Base-by-base conservation (phyloP, 352 stramenopile species). In the Pythium aristosporum region DNA sequence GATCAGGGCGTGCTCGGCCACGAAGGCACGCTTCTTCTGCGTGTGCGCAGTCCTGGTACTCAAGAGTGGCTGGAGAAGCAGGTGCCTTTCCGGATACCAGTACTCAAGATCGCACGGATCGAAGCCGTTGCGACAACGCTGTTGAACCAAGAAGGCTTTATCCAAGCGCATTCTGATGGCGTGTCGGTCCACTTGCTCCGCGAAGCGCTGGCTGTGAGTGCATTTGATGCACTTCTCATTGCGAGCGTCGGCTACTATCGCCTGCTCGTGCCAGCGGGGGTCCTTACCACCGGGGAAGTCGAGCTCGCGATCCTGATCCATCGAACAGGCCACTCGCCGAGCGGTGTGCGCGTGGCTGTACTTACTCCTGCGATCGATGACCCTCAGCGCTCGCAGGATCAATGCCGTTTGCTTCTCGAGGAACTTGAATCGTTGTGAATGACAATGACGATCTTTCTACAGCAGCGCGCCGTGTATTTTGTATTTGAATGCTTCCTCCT, bases 21-120 rank as follows among this genome's bases (percentile, higher is more conserved):
- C 13, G 65, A 69, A 36, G 28, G 76, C 15, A 23, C 57, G 18
- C 71, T 87, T 21, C 52, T 73, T 49, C 52, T 92, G 32, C 50
- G 67, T 12, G 69, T 87, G 28, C 71, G 61, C 43, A 91, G 81
- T 60, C 83, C 83, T 11, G 83, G 83, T 16, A 92, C 83, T 3
- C 72, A 86, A 32, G 63, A 85, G 54, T 69, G 71, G 53, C 69
- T 92, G 23, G 56, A 51, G 16, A 89, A 88, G 66, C 71, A 69
- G n/a, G 69, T 61, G 15, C 36, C 57, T 3, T 82, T 90, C 28
- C 72, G 62, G 25, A 71, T 91, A 42, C 74, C 77, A 48, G 62
- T 79, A 28, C 72, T 88, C 42, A 71, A 84, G 57, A 57, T 57
- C 56, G 68, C 61, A 0, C 49, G 0, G 8, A 84, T 89, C 37